Base-by-base conservation (phyloP, 2,329 filamentous ascomycete genomes). In the Trichothecium sympodiale region DNA sequence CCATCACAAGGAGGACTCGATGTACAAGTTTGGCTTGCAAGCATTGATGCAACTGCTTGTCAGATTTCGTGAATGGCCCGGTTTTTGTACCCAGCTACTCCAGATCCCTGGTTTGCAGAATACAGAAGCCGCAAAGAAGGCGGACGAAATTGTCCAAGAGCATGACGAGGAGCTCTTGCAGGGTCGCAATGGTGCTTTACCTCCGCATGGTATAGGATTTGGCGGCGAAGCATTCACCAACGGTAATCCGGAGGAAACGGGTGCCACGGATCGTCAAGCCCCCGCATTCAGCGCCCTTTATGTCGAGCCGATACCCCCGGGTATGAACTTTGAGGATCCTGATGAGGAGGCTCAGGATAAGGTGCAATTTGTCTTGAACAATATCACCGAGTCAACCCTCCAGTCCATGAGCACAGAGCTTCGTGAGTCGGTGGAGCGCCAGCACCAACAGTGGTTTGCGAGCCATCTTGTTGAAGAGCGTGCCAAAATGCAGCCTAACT, bases 1-100 rank as follows among this genome's bases (percentile, higher is more conserved):
- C 43, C 85, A 91, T 49, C 64, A 72, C 23, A 77, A 83, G 1
- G 83, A 93, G 23, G 79, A 88, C 41, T 79, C 85, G 1, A 96
- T 98, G 91, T 96, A 91, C 65, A 94, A 95, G 50, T 98, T 98
- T 53, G 91, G 93, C 9, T 71, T 98, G 10, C 91, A 98, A 55
- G 91, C 91, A 13, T 71, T 98, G 41, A 80, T 95, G 54, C 87
- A 96, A 56, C 74, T 96, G 36, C 79, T 86, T 37, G 71, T 76
- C 28, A 77, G 91, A 29, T 76, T 98, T 33, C 71, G 77, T 4
- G 91, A 98, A 53, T 98, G 91, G 91, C 86, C 87, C n/a, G 84
- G 83, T 2, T 93, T 95, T 49, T 96, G 89, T 55, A 80, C 82
- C 41, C 77, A 91, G 42, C 71, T 98, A 5, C 61, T 93, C 16